These are phyloP conservation scores for Alopecurus myosuroides DNA, from an alignment of 176 grass and related monocot genomes.

Conservation along the genomic window DNA sequence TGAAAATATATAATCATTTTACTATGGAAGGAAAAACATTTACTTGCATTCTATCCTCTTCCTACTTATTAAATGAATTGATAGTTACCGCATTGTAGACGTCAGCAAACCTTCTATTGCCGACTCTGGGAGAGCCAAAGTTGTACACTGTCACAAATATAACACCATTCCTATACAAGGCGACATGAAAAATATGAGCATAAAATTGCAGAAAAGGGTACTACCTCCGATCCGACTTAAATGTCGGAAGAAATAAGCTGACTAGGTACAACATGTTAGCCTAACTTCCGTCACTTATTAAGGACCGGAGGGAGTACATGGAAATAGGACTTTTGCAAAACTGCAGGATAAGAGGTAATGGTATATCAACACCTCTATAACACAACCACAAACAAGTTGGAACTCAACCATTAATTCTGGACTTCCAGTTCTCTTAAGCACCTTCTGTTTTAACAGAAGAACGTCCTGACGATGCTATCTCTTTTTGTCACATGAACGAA, in stretches of 20 bases:
- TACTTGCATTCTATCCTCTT: not conserved
- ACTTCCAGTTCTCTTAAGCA: not conserved
- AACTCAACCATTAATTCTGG: not conserved
- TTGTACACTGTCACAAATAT: slow-evolving; percentile 90
- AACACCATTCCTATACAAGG: slow-evolving; percentile 57
- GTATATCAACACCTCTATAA: not conserved
- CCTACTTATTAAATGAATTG: not conserved
- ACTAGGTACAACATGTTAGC: too few relatives aligned
- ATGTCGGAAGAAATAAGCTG: too few relatives aligned
- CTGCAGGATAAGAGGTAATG: slow-evolving; percentile 1
- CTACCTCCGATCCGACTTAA: too few relatives aligned
- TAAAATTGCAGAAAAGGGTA: not conserved
- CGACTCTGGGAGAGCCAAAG: slow-evolving; percentile 95
- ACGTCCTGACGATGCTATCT: not conserved
- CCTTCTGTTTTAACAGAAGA: not conserved
- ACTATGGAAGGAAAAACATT: not conserved
- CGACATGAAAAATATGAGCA: not conserved
- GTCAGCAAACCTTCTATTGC: slow-evolving; percentile 91
- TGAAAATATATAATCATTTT: not conserved
- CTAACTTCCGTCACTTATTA: too few relatives aligned
- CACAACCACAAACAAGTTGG: not conserved
- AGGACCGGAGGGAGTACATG: too few relatives aligned
- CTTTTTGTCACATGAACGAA: not conserved
- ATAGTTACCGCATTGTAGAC: slow-evolving; percentile 87
- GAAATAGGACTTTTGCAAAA: not conserved